Evolutionary conservation across 2,329 filamentous ascomycete species (phyloP), one percentile per base, ranked within the genome.

Genomic region (Bipolaris gigantea): DNA sequence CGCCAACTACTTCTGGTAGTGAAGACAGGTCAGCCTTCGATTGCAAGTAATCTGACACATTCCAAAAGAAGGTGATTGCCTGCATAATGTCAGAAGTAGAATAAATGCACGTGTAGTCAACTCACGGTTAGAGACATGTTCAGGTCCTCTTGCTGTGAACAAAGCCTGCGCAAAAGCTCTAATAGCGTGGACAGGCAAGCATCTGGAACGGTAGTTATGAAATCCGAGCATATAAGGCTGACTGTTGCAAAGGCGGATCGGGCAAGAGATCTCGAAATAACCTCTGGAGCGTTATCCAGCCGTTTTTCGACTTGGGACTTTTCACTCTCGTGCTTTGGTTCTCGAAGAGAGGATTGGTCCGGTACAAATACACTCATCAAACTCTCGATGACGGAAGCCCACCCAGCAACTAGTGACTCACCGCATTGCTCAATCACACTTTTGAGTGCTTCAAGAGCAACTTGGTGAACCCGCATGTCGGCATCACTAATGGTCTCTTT

Each of bases 21-120:
- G 64, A 65, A 3, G 72, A 66, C 4, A 70, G 64, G 19, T 79
- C 76, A 44, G 78, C 78, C 34, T 79, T 77, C 7, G 75, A 75
- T 51, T 84, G 81, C 18, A 97, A 80, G 60, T 92, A 94, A 72
- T 97, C 92, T 0, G 93, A 96, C 7, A 97, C 83, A 49, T 93
- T 92, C 91, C 92, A 97, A 73, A 96, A 96, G 69, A 96, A 94
- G 0, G 93, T 96, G 8, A 96, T 90, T 1, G 92, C 94, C 85
- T 90, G 44, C 48, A 33, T 33, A 27, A 27, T 49, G 48, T 66
- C 33, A 60, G 61, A 18, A 7, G 11, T 45, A 9, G 18, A 18
- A 40, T 5, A n/a, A 13, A 5, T 11, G 10, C 42, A 34, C 8
- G 4, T 9, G 15, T n/a, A 13, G 48, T 33, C 18, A 13, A 45